phyloP scores from a whole-genome alignment of 495 filamentous ascomycete genomes.

The Neurospora sp. region DNA sequence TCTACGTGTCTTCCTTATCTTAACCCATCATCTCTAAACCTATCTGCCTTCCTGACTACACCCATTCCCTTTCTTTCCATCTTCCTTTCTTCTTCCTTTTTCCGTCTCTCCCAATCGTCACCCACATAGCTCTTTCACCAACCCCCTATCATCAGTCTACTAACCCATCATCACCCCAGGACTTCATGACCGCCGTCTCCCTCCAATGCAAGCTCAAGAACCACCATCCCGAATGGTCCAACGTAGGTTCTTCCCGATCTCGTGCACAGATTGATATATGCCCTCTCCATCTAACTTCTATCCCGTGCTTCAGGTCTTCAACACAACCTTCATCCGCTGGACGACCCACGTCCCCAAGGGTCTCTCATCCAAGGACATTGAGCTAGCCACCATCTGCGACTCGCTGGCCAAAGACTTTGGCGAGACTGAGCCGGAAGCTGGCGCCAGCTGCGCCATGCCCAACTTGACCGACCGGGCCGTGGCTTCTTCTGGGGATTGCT shows the following conservation, averaged over 20 bases:
- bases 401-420: constrained; percentile 41
- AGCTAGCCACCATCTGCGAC: constrained; percentile 59
- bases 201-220: constrained; percentile 44
- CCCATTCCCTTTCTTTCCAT: not conserved
- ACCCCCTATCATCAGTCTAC: not conserved
- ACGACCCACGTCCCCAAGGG: constrained; percentile 65
- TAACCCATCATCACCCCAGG: constrained; percentile 20
- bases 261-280: too few relatives aligned
- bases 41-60: not conserved
- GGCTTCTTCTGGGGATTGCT: constrained; percentile 35
- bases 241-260: constrained; percentile 9
- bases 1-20: not conserved
- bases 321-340: constrained; percentile 55
- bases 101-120: not conserved
- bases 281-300: not conserved
- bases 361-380: constrained; percentile 57
- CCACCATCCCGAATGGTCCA: constrained; percentile 58
- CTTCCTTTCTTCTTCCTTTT: not conserved
- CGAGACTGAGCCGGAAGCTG: constrained; percentile 24
- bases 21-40: not conserved
- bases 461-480: constrained; percentile 29
- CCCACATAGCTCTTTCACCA: not conserved
- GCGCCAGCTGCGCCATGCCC: not conserved
- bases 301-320: constrained; percentile 39
- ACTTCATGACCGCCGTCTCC: constrained; percentile 51